Conservation (phyloP, 2,329 filamentous ascomycete species). For the Epichloe brachyelytri region DNA sequence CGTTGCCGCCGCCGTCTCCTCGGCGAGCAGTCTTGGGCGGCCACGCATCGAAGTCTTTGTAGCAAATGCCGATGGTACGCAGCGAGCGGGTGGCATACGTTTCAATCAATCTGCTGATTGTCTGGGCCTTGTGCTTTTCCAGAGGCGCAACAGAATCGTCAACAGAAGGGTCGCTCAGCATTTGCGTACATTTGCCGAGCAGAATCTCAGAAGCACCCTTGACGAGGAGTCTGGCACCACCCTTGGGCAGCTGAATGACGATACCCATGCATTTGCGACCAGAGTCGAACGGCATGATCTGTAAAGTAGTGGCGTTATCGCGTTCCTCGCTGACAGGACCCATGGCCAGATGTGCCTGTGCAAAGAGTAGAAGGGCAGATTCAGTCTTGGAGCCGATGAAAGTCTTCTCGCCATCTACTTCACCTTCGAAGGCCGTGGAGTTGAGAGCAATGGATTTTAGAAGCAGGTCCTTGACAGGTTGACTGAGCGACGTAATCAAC, state of each 20-base stretch:
- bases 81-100: constrained; percentile 69
- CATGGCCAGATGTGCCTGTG: constrained; percentile 54
- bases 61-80: constrained; percentile 72
- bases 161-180: constrained; percentile 35
- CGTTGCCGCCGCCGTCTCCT: constrained; percentile 41
- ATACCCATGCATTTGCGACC: constrained; percentile 60
- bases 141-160: constrained; percentile 31
- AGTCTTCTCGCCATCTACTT: constrained; percentile 50
- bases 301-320: constrained; percentile 43
- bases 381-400: constrained; percentile 73
- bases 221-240: constrained; percentile 42
- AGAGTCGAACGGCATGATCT: constrained; percentile 66
- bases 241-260: constrained; percentile 37
- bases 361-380: constrained; percentile 59
- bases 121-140: constrained; percentile 39
- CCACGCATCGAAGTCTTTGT: constrained; percentile 76
- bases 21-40: constrained; percentile 53
- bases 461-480: constrained; percentile 38
- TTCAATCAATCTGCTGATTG: constrained; percentile 55
- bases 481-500: constrained; percentile 32
- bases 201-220: constrained; percentile 55
- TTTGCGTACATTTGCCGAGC: constrained; percentile 40
- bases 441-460: constrained; percentile 50
- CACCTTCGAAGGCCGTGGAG: constrained; percentile 66
- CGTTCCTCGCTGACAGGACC: constrained; percentile 51